These are phyloP conservation scores for Trichosporon sp. DNA, from an alignment of 1,284 basidiomycete species.

Conservation along the genomic window DNA sequence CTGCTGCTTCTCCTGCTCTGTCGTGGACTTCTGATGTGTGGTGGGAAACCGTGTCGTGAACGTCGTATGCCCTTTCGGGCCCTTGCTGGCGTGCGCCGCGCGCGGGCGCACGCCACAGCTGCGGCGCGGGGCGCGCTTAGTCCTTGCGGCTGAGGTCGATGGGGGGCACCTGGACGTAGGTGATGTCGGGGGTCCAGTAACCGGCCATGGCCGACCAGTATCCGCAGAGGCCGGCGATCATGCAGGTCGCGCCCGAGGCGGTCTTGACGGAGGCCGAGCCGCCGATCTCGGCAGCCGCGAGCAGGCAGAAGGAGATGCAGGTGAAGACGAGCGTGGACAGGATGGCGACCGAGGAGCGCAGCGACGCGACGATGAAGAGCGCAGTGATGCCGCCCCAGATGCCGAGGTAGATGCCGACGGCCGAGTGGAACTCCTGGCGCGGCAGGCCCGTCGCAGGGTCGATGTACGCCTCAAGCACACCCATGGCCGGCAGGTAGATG, in stretches of 20 bases:
- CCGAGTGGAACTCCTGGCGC: constrained; percentile 18
- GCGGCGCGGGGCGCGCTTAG: background rate
- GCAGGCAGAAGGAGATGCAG: constrained; percentile 8
- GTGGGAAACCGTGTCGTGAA: background rate
- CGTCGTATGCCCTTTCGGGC: background rate
- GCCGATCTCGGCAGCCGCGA: constrained; percentile 10
- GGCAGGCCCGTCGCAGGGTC: constrained; percentile 15
- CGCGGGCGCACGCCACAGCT: background rate
- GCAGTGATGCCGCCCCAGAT: constrained; percentile 18
- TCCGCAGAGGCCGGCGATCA: constrained; percentile 13
- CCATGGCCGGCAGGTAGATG: constrained; percentile 15
- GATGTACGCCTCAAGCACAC: constrained; percentile 11
- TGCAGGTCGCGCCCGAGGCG: constrained; percentile 14
- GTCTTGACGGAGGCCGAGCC: background rate
- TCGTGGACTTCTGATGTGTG: background rate
- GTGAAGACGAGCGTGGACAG: constrained; percentile 17
- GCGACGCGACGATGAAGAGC: constrained; percentile 18
- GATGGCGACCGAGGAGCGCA: constrained; percentile 22
- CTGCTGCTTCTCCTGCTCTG: background rate
- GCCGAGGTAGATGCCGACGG: constrained; percentile 16
- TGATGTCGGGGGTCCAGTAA: constrained; percentile 23
- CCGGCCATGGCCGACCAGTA: constrained; percentile 21
- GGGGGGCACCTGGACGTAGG: constrained; percentile 11
- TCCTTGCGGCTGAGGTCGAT: constrained; percentile 7
- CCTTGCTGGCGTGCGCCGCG: background rate